These are phyloP conservation scores for Colletotrichum endophyticum DNA, from an alignment of 2,329 filamentous ascomycete species.

Conservation along the genomic window DNA sequence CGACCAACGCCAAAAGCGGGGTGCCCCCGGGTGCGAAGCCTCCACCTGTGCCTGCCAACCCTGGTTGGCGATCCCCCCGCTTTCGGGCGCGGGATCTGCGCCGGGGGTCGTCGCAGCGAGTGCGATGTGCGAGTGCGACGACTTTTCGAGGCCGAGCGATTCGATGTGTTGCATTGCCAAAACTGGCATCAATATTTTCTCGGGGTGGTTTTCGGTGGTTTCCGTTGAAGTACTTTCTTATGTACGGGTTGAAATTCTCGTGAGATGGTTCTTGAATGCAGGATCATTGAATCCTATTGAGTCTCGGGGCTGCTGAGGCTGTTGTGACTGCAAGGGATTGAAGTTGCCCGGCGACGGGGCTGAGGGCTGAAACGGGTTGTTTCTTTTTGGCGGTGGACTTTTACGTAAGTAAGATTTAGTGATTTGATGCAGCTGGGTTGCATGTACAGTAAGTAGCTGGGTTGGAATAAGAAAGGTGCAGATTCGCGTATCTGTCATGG, in stretches of 20 bases:
- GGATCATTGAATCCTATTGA: too few species aligned
- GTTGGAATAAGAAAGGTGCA: not conserved
- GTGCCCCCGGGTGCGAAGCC: not conserved
- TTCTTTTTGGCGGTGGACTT: not conserved
- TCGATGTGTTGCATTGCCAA: not conserved
- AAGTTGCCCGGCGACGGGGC: not conserved
- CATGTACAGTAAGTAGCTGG: not conserved
- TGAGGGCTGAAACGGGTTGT: not conserved
- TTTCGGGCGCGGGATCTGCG: not conserved
- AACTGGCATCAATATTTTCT: rapidly evolving
- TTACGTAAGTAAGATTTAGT: not conserved
- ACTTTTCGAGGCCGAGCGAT: not conserved
- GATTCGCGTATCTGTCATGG: not conserved
- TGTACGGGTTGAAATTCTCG: rapidly evolving
- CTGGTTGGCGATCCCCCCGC: not conserved
- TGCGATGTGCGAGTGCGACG: not conserved
- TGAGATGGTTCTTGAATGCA: not conserved
- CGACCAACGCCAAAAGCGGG: not conserved
- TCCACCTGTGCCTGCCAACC: not conserved
- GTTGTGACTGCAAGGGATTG: not conserved
- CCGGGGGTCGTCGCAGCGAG: not conserved
- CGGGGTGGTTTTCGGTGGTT: rapidly evolving
- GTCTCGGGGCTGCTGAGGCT: not conserved
- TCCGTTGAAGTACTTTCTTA: not conserved
- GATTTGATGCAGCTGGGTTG: not conserved